Evolutionary conservation across 345 rosid species (phyloP), one percentile per base, ranked within the genome.

Genomic region (Alliaria petiolata): DNA sequence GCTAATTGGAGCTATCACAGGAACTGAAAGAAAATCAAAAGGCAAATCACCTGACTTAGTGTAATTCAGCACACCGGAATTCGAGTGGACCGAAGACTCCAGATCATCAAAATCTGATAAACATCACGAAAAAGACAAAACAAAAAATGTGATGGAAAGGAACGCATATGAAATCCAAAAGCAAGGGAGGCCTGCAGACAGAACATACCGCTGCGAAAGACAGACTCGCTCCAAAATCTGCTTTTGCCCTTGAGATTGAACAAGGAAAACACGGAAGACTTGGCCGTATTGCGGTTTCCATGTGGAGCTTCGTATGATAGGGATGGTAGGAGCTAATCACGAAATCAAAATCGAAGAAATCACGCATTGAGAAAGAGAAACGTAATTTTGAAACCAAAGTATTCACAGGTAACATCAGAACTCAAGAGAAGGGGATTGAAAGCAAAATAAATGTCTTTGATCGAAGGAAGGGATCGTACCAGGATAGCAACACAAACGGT

Each of bases 171-270:
- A 33, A 71, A 43, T 38, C 66, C 50, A 36, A 40, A 54, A 61
- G 19, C 16, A 63, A 61, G 14, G 7, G 33, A 54, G 9, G 17
- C 55, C 19, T 42, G 33, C 2, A 54, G 30, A 62, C 2, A 56
- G 52, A 62, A 46, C 61, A 30, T 83, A 77, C 97, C 91, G 15
- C 72, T 77, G 39, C 86, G 96, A 45, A 95, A 79, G 44, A 91
- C 91, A 75, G 90, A 70, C 81, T 95, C 98, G 56, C 89, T 91
- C 99, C 99, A 95, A 73, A 86, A 95, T 76, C 83, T 85, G 83
- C 93, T 95, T 82, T 80, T 88, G 19, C 84, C 96, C 72, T 71
- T 89, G 72, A 95, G 92, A 75, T 89, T 95, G 78, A 95, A 95
- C 82, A 95, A 77, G 20, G 99, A 95, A 63, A 95, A 89, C 44